A percentile compares a stretch with the other conserved stretches of the same genome.
Evolutionary conservation across 768 basidiomycete species (phyloP).

Genomic region (Cubamyces lactineus): DNA sequence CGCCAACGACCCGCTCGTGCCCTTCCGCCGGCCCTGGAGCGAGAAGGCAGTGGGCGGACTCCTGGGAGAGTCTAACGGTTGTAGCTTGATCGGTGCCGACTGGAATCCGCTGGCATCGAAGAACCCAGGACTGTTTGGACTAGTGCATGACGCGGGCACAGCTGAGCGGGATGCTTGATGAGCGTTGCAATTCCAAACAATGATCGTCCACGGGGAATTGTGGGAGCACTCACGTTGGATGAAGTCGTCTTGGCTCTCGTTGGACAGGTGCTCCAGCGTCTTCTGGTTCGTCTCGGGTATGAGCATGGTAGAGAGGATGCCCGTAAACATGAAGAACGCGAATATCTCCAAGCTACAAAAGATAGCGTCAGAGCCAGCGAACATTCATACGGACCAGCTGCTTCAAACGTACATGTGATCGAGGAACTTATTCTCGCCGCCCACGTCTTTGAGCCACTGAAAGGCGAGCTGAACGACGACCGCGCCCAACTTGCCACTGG

Average conservation of each 20-base stretch:
- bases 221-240: conserved; percentile 22
- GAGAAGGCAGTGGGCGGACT: background rate
- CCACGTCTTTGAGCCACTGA: conserved; percentile 40
- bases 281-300: conserved; percentile 46
- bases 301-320: conserved; percentile 44
- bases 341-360: conserved; percentile 44
- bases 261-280: conserved; percentile 41
- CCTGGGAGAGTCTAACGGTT: conserved; percentile 3
- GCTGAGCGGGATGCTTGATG: background rate
- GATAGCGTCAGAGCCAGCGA: background rate
- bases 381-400: background rate
- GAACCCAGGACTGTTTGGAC: background rate
- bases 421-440: conserved; percentile 37
- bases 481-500: conserved; percentile 48
- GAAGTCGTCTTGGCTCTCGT: conserved; percentile 41
- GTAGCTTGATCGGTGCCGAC: conserved; percentile 10
- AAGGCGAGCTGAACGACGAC: conserved; percentile 45
- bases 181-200: too few species aligned
- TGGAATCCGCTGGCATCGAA: conserved; percentile 5
- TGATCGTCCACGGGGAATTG: background rate
- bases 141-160: background rate
- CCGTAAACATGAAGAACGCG: conserved; percentile 51
- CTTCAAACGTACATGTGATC: conserved; percentile 37
- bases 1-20: background rate
- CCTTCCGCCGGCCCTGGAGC: background rate